Base-by-base conservation (phyloP, 257 asterid species). In the Scutellaria minor region DNA sequence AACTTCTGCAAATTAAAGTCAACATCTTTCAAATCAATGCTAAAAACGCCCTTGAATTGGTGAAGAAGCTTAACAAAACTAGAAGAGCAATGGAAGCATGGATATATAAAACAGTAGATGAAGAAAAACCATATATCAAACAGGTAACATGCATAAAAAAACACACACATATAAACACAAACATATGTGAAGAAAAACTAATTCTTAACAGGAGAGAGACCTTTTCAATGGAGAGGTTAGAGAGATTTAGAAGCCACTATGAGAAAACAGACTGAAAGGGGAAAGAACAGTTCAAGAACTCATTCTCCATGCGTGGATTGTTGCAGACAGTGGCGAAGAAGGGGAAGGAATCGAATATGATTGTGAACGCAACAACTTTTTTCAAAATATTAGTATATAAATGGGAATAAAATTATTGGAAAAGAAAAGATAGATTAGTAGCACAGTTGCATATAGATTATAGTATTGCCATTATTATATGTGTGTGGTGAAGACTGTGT, bases 341-440 rank as follows among this genome's bases (percentile, higher is more conserved):
- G 60, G 74, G 80, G 47, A 12, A 55, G 63, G 76, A 78, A 78
- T 71, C 68, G 82, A 73, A 81, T 84, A 81, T 75, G 80, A 80
- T 71, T 76, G 86, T 72, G 77, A 81, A 85, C 79, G 82, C 84
- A 83, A 79, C 81, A 69, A 72, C 86, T 72, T 77, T 79, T 79
- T 68, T 60, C 65, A 70, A 78, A 83, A 73, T 60, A 76, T 51
- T 31, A 50, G 58, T 69, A 67, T 84, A 75, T 75, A 84, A 79
- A 86, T 78, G 81, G 80, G 76, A 71, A 57, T 45, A 51, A 54
- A 58, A 9, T 31, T 20, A 24, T 42, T 42, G 13, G 13, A 12
- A 27, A 46, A 52, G 35, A 68, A 55, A 46, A 53, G 24, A 68
- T 54, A 2, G 60, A 42, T 47, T 42, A 57, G 4, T 54, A 8